A percentile compares a stretch with the other conserved stretches of the same genome.
Evolutionary conservation across 345 rosid species (phyloP).

Genomic region (Eucalyptus erythrocorys): DNA sequence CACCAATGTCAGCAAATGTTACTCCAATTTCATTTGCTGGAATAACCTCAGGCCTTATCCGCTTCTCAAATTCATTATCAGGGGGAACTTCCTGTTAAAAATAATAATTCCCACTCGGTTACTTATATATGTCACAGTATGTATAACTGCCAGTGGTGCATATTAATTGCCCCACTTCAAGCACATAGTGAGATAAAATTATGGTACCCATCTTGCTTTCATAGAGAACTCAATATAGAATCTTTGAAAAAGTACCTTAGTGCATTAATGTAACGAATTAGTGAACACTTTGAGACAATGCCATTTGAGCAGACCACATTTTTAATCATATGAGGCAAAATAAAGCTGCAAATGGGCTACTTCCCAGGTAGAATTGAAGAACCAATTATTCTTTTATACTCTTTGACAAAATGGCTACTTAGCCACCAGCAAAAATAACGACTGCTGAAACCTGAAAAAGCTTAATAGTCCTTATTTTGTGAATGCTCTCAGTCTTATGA

Average conservation of each 20-base stretch:
- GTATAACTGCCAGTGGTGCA: neutral
- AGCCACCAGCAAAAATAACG: neutral
- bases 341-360: neutral
- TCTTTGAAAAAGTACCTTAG: neutral
- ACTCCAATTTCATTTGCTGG: conserved; percentile 95
- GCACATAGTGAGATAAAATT: neutral
- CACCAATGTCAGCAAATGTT: conserved; percentile 90
- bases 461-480: neutral
- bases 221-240: neutral
- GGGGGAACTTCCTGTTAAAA: conserved; percentile 67
- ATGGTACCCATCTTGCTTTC: neutral
- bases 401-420: neutral
- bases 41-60: conserved; percentile 96
- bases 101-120: neutral
- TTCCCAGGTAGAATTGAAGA: neutral
- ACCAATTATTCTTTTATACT: neutral
- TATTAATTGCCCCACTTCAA: neutral
- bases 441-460: neutral
- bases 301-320: neutral
- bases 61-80: conserved; percentile 93
- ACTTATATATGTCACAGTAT: neutral
- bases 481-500: neutral
- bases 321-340: neutral
- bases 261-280: neutral
- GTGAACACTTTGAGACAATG: neutral